Base-by-base conservation (phyloP, 2,329 filamentous ascomycete genomes). In the Trichoderma sp. region DNA sequence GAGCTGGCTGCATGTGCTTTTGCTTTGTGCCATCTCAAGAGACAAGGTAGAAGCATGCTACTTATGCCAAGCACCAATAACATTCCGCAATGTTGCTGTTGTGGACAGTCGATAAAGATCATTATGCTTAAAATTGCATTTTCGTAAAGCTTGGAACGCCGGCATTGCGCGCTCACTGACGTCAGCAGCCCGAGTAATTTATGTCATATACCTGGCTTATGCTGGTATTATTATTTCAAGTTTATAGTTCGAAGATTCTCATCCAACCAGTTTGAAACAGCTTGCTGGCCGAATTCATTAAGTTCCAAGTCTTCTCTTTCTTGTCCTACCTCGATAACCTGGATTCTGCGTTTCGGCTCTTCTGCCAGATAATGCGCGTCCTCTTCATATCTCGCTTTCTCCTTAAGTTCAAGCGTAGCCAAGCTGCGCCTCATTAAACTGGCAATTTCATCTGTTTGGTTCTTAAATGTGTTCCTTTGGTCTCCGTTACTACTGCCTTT, bases 361-460 rank as follows among this genome's bases (percentile, higher is more conserved):
- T 73, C 74, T 3, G 75, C 75, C 72, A 72, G 76, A 4, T 70
- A 75, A 11, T 78, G 75, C 37, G 76, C 73, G 5, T 83, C 77
- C 1, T 79, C 76, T 68, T 84, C 83, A 81, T 81, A 83, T 43
- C 73, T 75, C 61, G 71, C 74, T 24, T 81, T 78, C 71, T 83
- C 78, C 69, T 79, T 81, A 18, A 84, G 72, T 74, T 87, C 85
- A 3, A 81, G 51, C 72, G 79, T 81, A 32, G 82, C 77, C 28
- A 87, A 73, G 72, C 85, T 86, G 54, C 81, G 79, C 43, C 81
- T 79, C 83, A 87, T 86, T 69, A 85, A 73, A 18, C 75, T 73
- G 0, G 79, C 80, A n/a, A 88, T 75, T 73, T 85, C 83, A 3
- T 72, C 65, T 0, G 86, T 83, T 74, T 87, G 86, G 1, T 75